Evolutionary conservation across 345 rosid species (phyloP).

Genomic region (Boechera divaricarpa): DNA sequence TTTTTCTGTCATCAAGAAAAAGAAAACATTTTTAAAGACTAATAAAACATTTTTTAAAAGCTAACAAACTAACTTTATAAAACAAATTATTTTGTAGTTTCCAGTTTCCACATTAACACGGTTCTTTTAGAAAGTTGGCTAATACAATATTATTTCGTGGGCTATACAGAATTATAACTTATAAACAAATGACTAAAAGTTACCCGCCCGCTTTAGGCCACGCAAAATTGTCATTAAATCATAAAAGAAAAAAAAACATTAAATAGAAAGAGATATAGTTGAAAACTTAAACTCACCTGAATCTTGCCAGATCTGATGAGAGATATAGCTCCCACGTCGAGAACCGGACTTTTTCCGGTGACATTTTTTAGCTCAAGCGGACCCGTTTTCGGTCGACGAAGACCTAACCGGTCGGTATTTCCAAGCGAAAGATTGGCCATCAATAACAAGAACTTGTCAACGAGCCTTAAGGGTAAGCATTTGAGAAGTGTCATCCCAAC

Average conservation of each 20-base stretch:
- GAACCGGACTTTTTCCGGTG: slow-evolving; percentile 70
- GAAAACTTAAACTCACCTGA: slow-evolving; percentile 50
- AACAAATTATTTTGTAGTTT: slow-evolving; percentile 18
- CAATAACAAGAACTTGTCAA: slow-evolving; percentile 61
- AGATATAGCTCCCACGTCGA: slow-evolving; percentile 66
- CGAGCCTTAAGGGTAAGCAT: slow-evolving; percentile 60
- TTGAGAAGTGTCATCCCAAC: slow-evolving; percentile 64
- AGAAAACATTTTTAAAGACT: not conserved
- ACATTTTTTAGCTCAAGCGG: slow-evolving; percentile 66
- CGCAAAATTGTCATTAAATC: slow-evolving; percentile 3
- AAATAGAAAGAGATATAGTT: not conserved
- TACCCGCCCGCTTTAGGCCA: not conserved
- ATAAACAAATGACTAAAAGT: slow-evolving; percentile 9
- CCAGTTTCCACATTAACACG: slow-evolving; percentile 19
- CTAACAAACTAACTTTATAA: not conserved
- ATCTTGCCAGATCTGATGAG: slow-evolving; percentile 65
- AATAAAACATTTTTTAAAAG: not conserved
- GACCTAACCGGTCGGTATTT: slow-evolving; percentile 57
- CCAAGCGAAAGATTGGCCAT: slow-evolving; percentile 57
- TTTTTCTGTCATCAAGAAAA: slow-evolving; percentile 1
- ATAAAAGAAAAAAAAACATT: not conserved
- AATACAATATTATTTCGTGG: not conserved
- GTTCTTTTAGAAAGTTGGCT: slow-evolving; percentile 34
- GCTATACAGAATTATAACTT: not conserved
- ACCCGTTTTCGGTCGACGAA: slow-evolving; percentile 66